Evolutionary conservation across 768 basidiomycete species (phyloP), one percentile per base, ranked within the genome.

Genomic region (Cyclocybe cylindracea): DNA sequence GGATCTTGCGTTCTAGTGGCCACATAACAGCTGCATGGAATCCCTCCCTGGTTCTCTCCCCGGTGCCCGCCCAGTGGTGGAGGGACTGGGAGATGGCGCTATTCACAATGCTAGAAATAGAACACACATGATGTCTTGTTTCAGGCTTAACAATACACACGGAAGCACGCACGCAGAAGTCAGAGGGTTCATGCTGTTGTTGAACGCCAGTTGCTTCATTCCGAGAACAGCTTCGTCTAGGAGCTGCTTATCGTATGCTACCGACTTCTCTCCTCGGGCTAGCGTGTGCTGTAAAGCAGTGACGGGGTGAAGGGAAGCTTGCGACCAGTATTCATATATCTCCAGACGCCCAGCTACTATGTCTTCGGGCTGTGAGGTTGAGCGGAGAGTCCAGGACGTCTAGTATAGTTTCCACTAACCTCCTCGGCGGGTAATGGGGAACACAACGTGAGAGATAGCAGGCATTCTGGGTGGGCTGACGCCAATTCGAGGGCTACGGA

Each of bases 261-360:
- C 46, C 14, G 46, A 39, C 16, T 37, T 24, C 8, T 48, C 19
- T 38, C 9, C 14, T 38, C 46, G 16, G 16, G 46, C 1, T 24
- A 39, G 19, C 32, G 24, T 9, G 11, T 18, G 35, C 18, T 31
- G 37, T 5, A 24, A 19, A 10, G 31, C 39, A 8, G 10, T 31
- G 24, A 13, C 19, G 2, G 46, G 29, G 10, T 19, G 38, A 18
- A 37, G 16, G 9, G 35, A 47, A 4, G 46, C 46, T 39, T 38
- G 46, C 24, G 35, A 37, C 46, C 46, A 48, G 46, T 39, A 48
- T 5, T 48, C 35, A 24, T 48, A 35, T 16, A 48, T 38, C 14
- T 48, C 35, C 7, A 48, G 35, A 1, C 69, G 66, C 7, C 69
- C 70, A 16, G 50, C 53, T 3, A 48, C 57, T 5, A 69, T 58